Conservation (phyloP, 2,329 filamentous ascomycete species). For the Orbilia ellipsospora region DNA sequence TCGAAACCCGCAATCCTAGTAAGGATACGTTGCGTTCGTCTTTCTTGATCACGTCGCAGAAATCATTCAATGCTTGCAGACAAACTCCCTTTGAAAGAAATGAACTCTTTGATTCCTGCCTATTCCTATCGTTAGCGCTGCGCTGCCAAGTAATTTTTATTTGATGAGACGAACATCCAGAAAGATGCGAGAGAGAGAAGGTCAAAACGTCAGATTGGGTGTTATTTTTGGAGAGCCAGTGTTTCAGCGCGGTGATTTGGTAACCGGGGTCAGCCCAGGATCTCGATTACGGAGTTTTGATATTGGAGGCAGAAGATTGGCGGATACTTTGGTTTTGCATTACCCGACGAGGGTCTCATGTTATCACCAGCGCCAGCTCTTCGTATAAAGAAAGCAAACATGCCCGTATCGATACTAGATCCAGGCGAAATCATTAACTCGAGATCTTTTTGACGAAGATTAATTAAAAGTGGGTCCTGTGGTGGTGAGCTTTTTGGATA, state of each 20-base stretch:
- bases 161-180: slow-evolving; percentile 1
- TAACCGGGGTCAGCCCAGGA: slow-evolving; percentile 45
- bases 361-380: slow-evolving; percentile 25
- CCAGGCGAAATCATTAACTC: slow-evolving; percentile 2
- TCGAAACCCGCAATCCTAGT: too few relatives aligned
- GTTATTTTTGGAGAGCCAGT: slow-evolving; percentile 51
- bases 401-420: slow-evolving; percentile 53
- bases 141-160: slow-evolving; percentile 5
- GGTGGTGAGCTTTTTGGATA: not conserved
- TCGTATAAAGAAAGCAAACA: slow-evolving; percentile 20
- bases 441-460: not conserved
- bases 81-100: not conserved
- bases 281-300: slow-evolving; percentile 38
- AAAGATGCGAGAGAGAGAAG: slow-evolving; percentile 41
- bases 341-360: slow-evolving; percentile 35
- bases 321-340: slow-evolving; percentile 46
- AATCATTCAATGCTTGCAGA: slow-evolving; percentile 11
- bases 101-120: slow-evolving; percentile 15
- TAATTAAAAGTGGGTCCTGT: slow-evolving; percentile 44
- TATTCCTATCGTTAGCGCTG: not conserved
- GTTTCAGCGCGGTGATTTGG: slow-evolving; percentile 46
- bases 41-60: slow-evolving; percentile 9
- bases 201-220: slow-evolving; percentile 53
- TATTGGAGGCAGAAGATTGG: slow-evolving; percentile 48
- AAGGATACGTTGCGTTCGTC: not conserved